Evolutionary conservation across 176 grass and related monocot genomes (phyloP).

Genomic region (Oryza meyeriana): DNA sequence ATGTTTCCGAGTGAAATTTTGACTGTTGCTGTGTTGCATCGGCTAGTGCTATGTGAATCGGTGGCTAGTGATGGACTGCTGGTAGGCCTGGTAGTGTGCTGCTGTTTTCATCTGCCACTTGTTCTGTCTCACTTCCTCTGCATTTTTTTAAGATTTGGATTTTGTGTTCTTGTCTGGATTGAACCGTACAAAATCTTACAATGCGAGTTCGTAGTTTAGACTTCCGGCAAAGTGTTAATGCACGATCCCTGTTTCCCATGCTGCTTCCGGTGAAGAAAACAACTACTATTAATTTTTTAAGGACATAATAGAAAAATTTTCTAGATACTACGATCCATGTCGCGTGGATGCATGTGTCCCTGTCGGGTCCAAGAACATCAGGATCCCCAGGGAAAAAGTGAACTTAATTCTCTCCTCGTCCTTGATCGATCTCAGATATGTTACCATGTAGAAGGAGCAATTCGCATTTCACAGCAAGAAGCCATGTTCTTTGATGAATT

Average conservation of each 20-base stretch:
- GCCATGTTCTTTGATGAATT: neutral
- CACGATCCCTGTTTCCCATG: neutral
- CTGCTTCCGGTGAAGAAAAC: neutral
- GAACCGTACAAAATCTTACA: neutral
- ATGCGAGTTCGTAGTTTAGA: neutral
- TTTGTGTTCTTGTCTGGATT: neutral
- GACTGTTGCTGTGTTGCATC: neutral
- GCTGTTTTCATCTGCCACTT: neutral
- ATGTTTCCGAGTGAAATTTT: neutral
- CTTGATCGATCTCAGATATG: neutral
- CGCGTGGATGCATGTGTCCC: conserved; percentile 24
- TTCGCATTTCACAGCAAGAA: too few relatives aligned
- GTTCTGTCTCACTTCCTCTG: neutral
- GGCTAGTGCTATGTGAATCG: neutral
- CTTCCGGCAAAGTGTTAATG: neutral
- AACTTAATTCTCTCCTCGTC: neutral
- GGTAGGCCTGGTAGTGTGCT: neutral
- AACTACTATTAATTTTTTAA: neutral
- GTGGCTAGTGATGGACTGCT: neutral
- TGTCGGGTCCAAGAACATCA: neutral
- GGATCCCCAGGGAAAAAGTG: neutral
- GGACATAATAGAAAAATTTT: neutral
- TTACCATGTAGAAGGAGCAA: neutral
- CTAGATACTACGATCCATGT: neutral
- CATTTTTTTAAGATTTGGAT: neutral